Evolutionary conservation across 805 yeast genomes (phyloP), one percentile per base, ranked within the genome.

Genomic region (Monosporozyma unispora): DNA sequence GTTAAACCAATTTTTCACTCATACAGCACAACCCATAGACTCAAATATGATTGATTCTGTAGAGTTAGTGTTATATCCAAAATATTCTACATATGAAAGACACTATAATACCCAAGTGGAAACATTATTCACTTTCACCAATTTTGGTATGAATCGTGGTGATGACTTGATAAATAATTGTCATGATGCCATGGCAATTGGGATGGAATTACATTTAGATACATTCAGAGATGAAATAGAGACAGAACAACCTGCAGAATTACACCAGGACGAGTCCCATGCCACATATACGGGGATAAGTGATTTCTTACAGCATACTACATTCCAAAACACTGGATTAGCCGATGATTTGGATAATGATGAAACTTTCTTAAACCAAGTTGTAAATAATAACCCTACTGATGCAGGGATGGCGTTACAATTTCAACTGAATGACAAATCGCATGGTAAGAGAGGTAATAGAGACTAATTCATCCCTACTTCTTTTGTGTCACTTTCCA

Each of bases 121-220:
- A 39, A 56, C 57, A 4, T 53, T 71, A 10, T 72, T 71, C 56
- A 67, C 68, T 0, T 65, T 61, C 53, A 61, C 59, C 18, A 60
- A 60, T 50, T 70, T 70, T 57, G 76, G 76, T 0, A 57, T 64
- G 14, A 71, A 70, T 48, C 60, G 69, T 51, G 74, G 75, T 4
- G 70, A 70, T 44, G 66, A 63, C 19, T 52, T 71, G 63, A 70
- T 72, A 2, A 56, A 53, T 11, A 63, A 62, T 47, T 66, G 73
- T 22, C 70, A 67, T 52, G 59, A 62, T 16, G 73, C 74, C 3
- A 46, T 73, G 16, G 59, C 68, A 2, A 58, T 60, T 28, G 72
- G 75, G 42, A 51, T 66, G 54, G 69, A 65, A 47, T 41, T 62
- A 25, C 54, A 53, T 50, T 45, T 45, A 9, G 54, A 54, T 38